Evolutionary conservation across 2,329 filamentous ascomycete species (phyloP).

Genomic region (Emericellopsis atlantica): DNA sequence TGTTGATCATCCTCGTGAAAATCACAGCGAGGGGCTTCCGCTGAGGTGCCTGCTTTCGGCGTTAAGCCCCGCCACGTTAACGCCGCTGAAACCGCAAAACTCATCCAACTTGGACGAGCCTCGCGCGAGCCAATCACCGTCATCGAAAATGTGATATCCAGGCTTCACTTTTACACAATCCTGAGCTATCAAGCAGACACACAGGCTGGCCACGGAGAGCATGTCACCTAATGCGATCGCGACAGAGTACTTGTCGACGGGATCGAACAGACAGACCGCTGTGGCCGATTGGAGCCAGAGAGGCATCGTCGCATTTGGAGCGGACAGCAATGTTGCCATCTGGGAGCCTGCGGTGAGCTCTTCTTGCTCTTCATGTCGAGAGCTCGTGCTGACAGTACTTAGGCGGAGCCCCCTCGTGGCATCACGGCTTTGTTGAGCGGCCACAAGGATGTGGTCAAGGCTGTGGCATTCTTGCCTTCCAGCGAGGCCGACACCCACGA

Average conservation of each 20-base stretch:
- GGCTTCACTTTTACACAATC: not conserved
- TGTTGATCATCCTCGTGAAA: no score
- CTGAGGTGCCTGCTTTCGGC: no score
- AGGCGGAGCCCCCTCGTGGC: conserved; percentile 35
- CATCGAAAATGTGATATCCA: not conserved
- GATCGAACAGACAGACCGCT: conserved; percentile 81
- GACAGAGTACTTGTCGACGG: conserved; percentile 53
- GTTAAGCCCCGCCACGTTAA: no score
- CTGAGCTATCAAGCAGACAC: not conserved
- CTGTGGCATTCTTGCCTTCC: conserved; percentile 61
- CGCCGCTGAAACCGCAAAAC: not conserved
- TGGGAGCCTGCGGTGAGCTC: conserved; percentile 68
- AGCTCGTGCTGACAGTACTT: not conserved
- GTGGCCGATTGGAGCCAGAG: conserved; percentile 77
- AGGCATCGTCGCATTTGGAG: conserved; percentile 74
- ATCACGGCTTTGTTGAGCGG: conserved; percentile 57
- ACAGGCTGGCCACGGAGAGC: not conserved
- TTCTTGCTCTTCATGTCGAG: not conserved
- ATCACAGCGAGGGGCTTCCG: no score
- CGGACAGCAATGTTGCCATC: conserved; percentile 76
- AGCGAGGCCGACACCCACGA: conserved; percentile 29
- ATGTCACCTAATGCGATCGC: conserved; percentile 19
- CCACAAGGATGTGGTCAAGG: conserved; percentile 71
- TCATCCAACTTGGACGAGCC: not conserved
- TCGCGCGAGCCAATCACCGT: not conserved